Base-by-base conservation (phyloP, 768 basidiomycete genomes). In the Lactarius sanguifluus region DNA sequence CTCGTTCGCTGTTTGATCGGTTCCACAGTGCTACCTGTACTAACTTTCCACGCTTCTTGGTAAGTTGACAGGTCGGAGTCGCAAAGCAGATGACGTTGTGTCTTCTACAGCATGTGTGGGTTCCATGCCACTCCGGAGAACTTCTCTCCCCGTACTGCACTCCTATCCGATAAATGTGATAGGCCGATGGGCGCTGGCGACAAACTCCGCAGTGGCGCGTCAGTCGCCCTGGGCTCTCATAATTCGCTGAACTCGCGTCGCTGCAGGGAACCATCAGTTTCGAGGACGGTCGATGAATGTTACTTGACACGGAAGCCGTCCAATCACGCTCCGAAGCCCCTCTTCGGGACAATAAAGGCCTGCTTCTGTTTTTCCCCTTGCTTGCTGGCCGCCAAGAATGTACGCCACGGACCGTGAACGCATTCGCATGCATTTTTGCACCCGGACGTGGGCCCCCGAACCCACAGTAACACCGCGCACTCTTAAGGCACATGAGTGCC, bases 171-270 rank as follows among this genome's bases (percentile, higher is more conserved):
- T 50, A 50, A 4, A 6, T 23, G 23, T 50, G 47, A 50, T 50
- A 23, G 23, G 18, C 45, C 47, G 12, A 50, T 50, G 47, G 47
- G 47, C 47, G 47, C 47, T 50, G 23, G 12, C 23, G 47, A 50
- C 47, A 50, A 50, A 50, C 47, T 50, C 47, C 47, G 47, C 47
- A 50, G 5, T 13, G 23, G 12, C 23, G 41, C 41, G 41, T 16
- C 41, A 41, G 41, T 41, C 23, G 23, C 47, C 47, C 47, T 50
- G n/a, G 23, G 23, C 15, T 50, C 23, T 23, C 47, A 50, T 50
- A 13, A 50, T 50, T 50, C 47, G 47, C 47, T 25, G 47, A 50
- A 50, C 47, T 50, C 47, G 47, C 47, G 47, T 50, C 47, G n/a
- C 23, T 50, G 23, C 47, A 18, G 15, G 16, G 16, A 18, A 41